Percentiles rank a stretch among this genome's conserved stretches.
These are phyloP conservation scores for Coemansia furcata DNA, from an alignment of 192 early-diverging fungal genomes.

Conservation along the genomic window DNA sequence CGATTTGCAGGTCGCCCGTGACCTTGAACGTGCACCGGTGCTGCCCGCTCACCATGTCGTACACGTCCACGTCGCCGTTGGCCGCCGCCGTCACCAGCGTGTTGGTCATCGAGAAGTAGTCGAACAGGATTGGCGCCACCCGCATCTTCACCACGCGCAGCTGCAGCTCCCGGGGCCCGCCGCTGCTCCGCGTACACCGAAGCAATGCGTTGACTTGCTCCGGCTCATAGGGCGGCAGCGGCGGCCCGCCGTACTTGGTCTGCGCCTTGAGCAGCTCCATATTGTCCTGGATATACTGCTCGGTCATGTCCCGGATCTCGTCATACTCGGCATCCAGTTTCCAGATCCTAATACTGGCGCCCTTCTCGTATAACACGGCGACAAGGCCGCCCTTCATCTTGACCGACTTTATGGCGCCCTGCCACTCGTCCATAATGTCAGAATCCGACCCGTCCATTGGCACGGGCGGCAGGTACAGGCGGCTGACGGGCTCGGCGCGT, in stretches of 20 bases:
- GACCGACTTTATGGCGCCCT: slow-evolving; percentile 27
- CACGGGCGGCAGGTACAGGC: slow-evolving; percentile 46
- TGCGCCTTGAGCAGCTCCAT: slow-evolving; percentile 23
- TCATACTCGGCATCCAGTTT: slow-evolving; percentile 21
- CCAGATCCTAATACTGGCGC: slow-evolving; percentile 31
- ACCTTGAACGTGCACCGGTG: slow-evolving; percentile 16
- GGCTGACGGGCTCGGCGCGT: slow-evolving; percentile 16
- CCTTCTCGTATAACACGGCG: slow-evolving; percentile 21
- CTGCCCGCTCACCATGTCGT: slow-evolving; percentile 25
- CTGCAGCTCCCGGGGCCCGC: neutral
- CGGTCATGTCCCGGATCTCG: slow-evolving; percentile 16
- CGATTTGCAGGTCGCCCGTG: slow-evolving; percentile 9
- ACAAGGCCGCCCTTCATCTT: slow-evolving; percentile 46
- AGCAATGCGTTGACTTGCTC: slow-evolving; percentile 24
- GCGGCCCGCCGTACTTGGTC: slow-evolving; percentile 26
- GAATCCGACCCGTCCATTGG: slow-evolving; percentile 35
- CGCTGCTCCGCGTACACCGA: slow-evolving; percentile 18
- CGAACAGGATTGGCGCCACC: slow-evolving; percentile 27
- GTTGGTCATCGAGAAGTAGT: slow-evolving; percentile 31
- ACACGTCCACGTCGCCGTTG: slow-evolving; percentile 33
- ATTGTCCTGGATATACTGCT: slow-evolving; percentile 26
- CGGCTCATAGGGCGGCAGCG: slow-evolving; percentile 18
- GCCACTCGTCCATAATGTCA: slow-evolving; percentile 42
- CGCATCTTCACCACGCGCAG: slow-evolving; percentile 16
- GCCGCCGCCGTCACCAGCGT: slow-evolving; percentile 21